Percentiles rank a stretch among this genome's conserved stretches.
Conservation (phyloP, 1,139 yeast species). For the Geotrichum restrictum region DNA sequence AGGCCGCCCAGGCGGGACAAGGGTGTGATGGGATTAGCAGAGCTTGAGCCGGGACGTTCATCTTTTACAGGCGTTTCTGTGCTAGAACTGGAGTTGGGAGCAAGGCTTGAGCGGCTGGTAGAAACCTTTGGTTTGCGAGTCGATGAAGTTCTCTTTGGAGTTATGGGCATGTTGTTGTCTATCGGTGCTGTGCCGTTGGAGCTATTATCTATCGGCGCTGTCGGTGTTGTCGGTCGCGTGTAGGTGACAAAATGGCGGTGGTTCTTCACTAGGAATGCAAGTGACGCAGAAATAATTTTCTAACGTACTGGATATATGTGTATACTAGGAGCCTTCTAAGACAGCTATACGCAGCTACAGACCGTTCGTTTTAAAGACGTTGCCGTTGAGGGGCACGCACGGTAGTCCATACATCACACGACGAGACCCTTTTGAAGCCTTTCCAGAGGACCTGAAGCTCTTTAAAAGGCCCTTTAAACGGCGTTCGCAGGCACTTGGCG, state of each 20-base stretch:
- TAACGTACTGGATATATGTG: too few relatives aligned
- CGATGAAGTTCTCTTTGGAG: slow-evolving; percentile 16
- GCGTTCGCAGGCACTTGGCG: too few relatives aligned
- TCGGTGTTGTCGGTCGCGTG: neutral
- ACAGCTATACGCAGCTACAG: too few relatives aligned
- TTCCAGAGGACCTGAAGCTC: too few relatives aligned
- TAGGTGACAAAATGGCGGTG: neutral
- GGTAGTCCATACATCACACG: too few relatives aligned
- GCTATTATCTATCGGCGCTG: neutral
- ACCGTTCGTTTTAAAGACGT: too few relatives aligned
- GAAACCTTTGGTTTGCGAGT: slow-evolving; percentile 5
- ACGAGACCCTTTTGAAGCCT: too few relatives aligned
- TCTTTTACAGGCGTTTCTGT: neutral
- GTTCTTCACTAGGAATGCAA: neutral
- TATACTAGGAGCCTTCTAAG: too few relatives aligned
- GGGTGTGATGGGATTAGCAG: neutral
- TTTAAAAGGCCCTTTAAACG: too few relatives aligned
- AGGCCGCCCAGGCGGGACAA: slow-evolving; percentile 14
- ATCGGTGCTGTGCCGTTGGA: neutral
- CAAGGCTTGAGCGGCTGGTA: neutral
- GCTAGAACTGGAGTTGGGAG: neutral
- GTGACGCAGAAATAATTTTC: neutral
- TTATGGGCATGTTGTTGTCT: slow-evolving; percentile 7
- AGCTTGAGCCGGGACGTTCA: neutral
- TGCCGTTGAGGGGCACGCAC: too few relatives aligned